phyloP scores from a whole-genome alignment of 2,329 filamentous ascomycete genomes.

The Aspergillus sp. region DNA sequence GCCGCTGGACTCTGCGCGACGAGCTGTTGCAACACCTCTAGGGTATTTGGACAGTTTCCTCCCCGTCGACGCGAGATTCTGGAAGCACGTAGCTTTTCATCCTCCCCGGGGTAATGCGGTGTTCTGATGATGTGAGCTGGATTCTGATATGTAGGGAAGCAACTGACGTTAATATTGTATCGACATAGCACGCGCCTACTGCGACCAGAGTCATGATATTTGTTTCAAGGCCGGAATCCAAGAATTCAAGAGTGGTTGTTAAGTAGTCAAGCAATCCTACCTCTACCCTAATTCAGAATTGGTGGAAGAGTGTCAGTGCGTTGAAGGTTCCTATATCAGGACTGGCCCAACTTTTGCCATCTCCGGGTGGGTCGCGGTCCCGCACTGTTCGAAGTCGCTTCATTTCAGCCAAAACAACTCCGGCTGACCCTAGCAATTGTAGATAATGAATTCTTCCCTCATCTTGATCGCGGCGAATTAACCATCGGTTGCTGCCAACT shows the following conservation, averaged over 20 bases:
- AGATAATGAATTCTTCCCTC: too few relatives aligned
- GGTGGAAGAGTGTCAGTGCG: too few relatives aligned
- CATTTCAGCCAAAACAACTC: too few relatives aligned
- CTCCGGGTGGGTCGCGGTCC: too few relatives aligned
- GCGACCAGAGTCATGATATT: conserved; percentile 58
- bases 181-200: conserved; percentile 68
- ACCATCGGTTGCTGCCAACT: too few relatives aligned
- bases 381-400: too few relatives aligned
- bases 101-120: conserved; percentile 65
- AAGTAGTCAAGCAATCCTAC: too few relatives aligned
- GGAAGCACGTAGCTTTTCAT: conserved; percentile 69
- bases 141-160: conserved; percentile 1
- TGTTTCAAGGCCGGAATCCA: background rate
- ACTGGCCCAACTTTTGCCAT: too few relatives aligned
- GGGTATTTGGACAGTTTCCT: conserved; percentile 70
- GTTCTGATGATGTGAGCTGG: conserved; percentile 20
- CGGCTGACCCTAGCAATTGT: too few relatives aligned
- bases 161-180: conserved; percentile 66
- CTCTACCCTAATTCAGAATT: too few relatives aligned
- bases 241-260: background rate
- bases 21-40: conserved; percentile 69
- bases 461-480: too few relatives aligned
- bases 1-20: conserved; percentile 26
- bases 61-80: conserved; percentile 61
- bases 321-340: too few relatives aligned